A percentile compares a stretch with the other conserved stretches of the same genome.
Evolutionary conservation across 2,329 filamentous ascomycete genomes (phyloP).

Genomic region (Xylariaceae sp.): DNA sequence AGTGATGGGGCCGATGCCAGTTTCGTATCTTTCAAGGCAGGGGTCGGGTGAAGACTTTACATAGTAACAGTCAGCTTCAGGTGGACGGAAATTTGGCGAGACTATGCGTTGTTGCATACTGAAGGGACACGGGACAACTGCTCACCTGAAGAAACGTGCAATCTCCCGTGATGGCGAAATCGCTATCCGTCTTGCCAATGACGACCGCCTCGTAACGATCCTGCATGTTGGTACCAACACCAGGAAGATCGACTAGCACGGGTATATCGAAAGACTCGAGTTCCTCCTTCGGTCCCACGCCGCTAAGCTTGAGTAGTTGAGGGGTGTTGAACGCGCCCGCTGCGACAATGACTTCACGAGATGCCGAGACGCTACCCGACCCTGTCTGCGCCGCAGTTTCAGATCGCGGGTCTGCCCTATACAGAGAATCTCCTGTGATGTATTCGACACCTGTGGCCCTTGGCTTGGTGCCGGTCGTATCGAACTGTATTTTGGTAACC

Average conservation of each 20-base stretch:
- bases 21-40: too few relatives aligned
- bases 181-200: conserved; percentile 14
- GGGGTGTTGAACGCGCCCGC: conserved; percentile 45
- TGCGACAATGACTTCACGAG: conserved; percentile 42
- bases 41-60: not conserved
- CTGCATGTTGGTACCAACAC: conserved; percentile 45
- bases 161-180: conserved; percentile 14
- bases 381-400: conserved; percentile 20
- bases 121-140: too few relatives aligned
- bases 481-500: too few relatives aligned
- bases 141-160: too few relatives aligned
- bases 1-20: too few relatives aligned
- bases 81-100: too few relatives aligned
- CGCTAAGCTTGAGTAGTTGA: conserved; percentile 44
- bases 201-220: conserved; percentile 37
- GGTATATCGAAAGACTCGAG: conserved; percentile 37
- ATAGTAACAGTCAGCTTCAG: not conserved
- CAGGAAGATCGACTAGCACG: conserved; percentile 36
- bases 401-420: conserved; percentile 21
- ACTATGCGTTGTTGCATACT: too few relatives aligned
- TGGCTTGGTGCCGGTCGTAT: conserved; percentile 2
- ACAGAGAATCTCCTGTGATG: conserved; percentile 23
- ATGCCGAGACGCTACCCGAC: conserved; percentile 19
- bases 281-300: conserved; percentile 37
- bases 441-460: conserved; percentile 14